phyloP scores from a whole-genome alignment of 352 stramenopile genomes.

The Phytopythium boreale region DNA sequence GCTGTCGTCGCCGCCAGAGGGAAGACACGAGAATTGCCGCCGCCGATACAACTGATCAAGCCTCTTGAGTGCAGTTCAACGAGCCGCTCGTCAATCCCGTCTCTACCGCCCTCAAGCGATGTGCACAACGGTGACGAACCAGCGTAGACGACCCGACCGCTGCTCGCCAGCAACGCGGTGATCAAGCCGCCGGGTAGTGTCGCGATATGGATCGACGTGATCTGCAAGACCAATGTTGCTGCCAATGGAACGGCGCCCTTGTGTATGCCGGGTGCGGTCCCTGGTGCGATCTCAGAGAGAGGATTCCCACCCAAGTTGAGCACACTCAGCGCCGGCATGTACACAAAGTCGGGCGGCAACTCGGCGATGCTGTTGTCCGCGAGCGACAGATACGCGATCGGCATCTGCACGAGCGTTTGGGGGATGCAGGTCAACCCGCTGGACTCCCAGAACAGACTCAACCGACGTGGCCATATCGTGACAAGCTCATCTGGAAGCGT shows the following conservation, averaged over 20 bases:
- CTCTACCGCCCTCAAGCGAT: background rate
- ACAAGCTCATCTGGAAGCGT: conserved; percentile 26
- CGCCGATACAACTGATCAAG: background rate
- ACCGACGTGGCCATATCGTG: conserved; percentile 18
- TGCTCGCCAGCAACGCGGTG: background rate
- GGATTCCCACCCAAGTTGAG: conserved; percentile 17
- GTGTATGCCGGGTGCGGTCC: conserved; percentile 7
- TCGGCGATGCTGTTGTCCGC: conserved; percentile 6
- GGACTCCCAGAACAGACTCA: conserved; percentile 20
- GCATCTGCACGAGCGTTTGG: conserved; percentile 9
- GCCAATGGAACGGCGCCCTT: conserved; percentile 11
- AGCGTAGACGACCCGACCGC: background rate
- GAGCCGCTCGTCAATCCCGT: background rate
- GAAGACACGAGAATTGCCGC: background rate
- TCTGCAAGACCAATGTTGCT: conserved; percentile 7
- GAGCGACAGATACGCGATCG: conserved; percentile 21
- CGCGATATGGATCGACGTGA: conserved; percentile 16
- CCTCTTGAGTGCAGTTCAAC: background rate
- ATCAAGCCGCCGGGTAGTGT: conserved; percentile 9
- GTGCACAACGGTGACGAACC: background rate
- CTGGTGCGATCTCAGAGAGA: conserved; percentile 14
- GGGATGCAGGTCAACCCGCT: conserved; percentile 15
- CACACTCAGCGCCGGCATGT: background rate
- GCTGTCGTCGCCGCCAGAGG: background rate
- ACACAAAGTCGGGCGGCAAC: background rate